phyloP scores from a whole-genome alignment of 139 green algal species.

The Coelastrella sp. region DNA sequence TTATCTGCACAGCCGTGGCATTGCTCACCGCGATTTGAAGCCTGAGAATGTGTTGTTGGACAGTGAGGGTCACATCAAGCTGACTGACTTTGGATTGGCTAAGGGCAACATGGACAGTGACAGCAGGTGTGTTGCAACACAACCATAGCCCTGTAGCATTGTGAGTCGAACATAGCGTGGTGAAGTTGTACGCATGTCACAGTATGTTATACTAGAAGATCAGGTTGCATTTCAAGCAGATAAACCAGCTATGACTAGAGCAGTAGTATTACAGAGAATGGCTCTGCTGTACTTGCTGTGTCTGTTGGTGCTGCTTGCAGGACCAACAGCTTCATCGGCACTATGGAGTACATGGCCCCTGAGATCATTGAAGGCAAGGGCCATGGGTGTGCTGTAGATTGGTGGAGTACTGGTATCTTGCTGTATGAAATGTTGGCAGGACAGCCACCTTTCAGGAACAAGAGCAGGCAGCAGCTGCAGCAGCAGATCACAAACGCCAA shows the following conservation, averaged over 20 bases:
- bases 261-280: too few relatives aligned
- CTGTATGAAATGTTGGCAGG: conserved; percentile 98
- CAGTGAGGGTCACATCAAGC: conserved; percentile 90
- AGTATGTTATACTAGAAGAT: too few relatives aligned
- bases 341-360: conserved; percentile 93
- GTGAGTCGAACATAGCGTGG: too few relatives aligned
- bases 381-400: conserved; percentile 94
- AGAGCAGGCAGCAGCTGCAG: conserved; percentile 88
- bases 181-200: too few relatives aligned
- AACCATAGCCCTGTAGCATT: background rate
- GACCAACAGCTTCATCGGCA: conserved; percentile 96
- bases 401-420: conserved; percentile 96
- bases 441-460: conserved; percentile 90
- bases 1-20: conserved; percentile 91
- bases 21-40: conserved; percentile 80
- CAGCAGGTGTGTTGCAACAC: background rate
- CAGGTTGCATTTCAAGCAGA: too few relatives aligned
- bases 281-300: too few relatives aligned
- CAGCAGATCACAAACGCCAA: conserved; percentile 85
- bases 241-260: too few relatives aligned
- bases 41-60: conserved; percentile 97
- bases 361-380: conserved; percentile 90
- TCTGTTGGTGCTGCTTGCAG: too few relatives aligned
- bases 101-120: conserved; percentile 41
- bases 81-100: conserved; percentile 87